Evolutionary conservation across 805 yeast genomes (phyloP), one percentile per base, ranked within the genome.

Genomic region (Saturnispora besseyi): DNA sequence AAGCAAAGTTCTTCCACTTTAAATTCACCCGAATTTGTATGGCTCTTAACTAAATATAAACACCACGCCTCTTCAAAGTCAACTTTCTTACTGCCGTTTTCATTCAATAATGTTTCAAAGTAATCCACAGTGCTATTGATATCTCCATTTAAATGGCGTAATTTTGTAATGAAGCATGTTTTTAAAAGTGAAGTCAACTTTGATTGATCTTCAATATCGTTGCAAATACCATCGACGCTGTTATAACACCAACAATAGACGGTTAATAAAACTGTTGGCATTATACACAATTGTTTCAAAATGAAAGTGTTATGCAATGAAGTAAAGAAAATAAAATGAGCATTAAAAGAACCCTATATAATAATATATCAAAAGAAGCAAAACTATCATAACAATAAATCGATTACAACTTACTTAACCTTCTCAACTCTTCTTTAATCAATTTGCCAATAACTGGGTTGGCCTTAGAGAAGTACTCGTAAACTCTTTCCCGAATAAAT

Each of bases 401-500:
- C 21, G 15, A 5, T 41, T 49, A 54, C 21, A 54, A 41, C 38
- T 52, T 54, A 34, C 51, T 52, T n/a, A 54, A 24, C 34, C 43
- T 52, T 24, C 51, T 53, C 24, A 55, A 45, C 63, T 82, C 95
- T 58, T 72, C 76, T 68, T 80, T 79, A 63, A 91, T 79, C 55
- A 74, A 75, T 46, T 69, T 73, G 53, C 87, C 89, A 64, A 91
- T 75, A 48, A 76, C 79, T 42, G 77, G 75, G 62, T 80, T 77
- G 48, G 89, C 95, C 68, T 82, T 81, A 51, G 75, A 62, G 64
- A 89, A 91, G 78, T 82, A 78, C 53, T 77, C 87, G 60, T 82
- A 75, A 30, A 87, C 95, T 53, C 82, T 72, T 63, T 87, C 87
- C 73, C 85, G 96, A 57, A 89, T 79, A 46, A 75, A 76, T 45